Percentiles rank a stretch among this genome's conserved stretches.
Evolutionary conservation across 1,284 basidiomycete species (phyloP).

Genomic region (Coniferiporia sulphurascens): DNA sequence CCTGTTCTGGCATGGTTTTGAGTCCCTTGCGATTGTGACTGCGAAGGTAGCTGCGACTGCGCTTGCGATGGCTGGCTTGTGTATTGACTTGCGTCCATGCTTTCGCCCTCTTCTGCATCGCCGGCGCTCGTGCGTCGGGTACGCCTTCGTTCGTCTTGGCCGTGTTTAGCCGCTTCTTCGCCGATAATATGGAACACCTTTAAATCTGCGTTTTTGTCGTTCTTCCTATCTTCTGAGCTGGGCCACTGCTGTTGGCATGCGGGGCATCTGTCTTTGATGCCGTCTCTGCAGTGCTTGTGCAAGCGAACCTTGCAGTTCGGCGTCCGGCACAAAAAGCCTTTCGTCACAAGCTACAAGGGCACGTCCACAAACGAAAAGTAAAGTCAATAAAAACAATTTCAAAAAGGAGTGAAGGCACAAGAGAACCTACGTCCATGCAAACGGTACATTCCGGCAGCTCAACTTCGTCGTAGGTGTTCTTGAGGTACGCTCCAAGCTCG

Average conservation of each 20-base stretch:
- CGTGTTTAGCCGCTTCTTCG: conserved; percentile 58
- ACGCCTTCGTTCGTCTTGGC: conserved; percentile 47
- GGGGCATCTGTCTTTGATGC: conserved; percentile 47
- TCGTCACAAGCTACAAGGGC: conserved; percentile 51
- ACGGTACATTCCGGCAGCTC: conserved; percentile 66
- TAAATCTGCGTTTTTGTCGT: conserved; percentile 27
- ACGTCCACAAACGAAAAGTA: neutral
- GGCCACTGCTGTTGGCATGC: conserved; percentile 53
- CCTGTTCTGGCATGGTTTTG: conserved; percentile 20
- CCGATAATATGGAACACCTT: conserved; percentile 48
- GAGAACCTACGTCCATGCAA: conserved; percentile 59
- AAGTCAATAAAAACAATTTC: conserved; percentile 1
- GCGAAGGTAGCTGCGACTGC: conserved; percentile 26
- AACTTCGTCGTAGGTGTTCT: conserved; percentile 64
- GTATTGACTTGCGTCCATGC: conserved; percentile 41
- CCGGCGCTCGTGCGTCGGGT: conserved; percentile 30
- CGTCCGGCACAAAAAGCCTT: conserved; percentile 60
- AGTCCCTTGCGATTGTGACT: conserved; percentile 21
- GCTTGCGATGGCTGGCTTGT: conserved; percentile 24
- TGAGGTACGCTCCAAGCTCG: conserved; percentile 73
- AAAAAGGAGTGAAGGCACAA: conserved; percentile 8
- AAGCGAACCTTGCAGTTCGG: conserved; percentile 60
- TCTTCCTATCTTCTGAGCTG: conserved; percentile 31
- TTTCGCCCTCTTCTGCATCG: conserved; percentile 39
- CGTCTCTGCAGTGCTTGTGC: conserved; percentile 64